These are phyloP conservation scores for Amanita jacksonii DNA, from an alignment of 768 basidiomycete genomes.

Conservation along the genomic window DNA sequence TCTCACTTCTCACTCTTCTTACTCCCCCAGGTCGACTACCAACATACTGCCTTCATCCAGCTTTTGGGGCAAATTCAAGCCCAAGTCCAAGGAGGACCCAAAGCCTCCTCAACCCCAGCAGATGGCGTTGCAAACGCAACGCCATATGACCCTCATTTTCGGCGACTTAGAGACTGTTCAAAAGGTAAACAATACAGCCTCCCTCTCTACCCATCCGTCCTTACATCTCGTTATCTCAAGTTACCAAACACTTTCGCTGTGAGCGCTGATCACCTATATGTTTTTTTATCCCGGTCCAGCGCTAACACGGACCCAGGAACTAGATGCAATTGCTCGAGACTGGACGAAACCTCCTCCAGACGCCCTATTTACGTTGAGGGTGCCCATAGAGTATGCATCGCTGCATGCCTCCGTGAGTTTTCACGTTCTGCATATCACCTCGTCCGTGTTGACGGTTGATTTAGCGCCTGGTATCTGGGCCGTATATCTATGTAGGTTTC, in stretches of 20 bases:
- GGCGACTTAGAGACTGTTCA: constrained; percentile 83
- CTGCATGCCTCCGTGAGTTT: constrained; percentile 69
- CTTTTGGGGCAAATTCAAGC: constrained; percentile 63
- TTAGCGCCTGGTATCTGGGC: constrained; percentile 71
- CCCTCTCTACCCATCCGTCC: constrained; percentile 8
- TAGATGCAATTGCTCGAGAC: constrained; percentile 69
- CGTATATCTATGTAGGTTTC: constrained; percentile 68
- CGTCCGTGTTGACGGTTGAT: constrained; percentile 15
- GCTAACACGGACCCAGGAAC: constrained; percentile 51
- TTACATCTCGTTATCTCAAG: constrained; percentile 24
- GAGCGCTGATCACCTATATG: constrained; percentile 20
- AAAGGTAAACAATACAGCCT: constrained; percentile 34
- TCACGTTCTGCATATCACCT: constrained; percentile 9
- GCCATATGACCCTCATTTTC: constrained; percentile 73
- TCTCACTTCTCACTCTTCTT: constrained; percentile 23
- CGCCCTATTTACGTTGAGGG: constrained; percentile 62
- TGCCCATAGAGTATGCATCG: constrained; percentile 83
- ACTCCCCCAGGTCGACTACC: constrained; percentile 50
- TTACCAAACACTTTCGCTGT: constrained; percentile 63
- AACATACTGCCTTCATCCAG: constrained; percentile 45
- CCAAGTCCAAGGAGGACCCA: constrained; percentile 62
- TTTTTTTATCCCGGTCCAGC: constrained; percentile 4
- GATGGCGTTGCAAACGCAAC: constrained; percentile 65
- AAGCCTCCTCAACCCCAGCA: constrained; percentile 20
- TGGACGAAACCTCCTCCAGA: constrained; percentile 86